Conservation (phyloP, 345 rosid genomes). For the Erucastrum elatum region DNA sequence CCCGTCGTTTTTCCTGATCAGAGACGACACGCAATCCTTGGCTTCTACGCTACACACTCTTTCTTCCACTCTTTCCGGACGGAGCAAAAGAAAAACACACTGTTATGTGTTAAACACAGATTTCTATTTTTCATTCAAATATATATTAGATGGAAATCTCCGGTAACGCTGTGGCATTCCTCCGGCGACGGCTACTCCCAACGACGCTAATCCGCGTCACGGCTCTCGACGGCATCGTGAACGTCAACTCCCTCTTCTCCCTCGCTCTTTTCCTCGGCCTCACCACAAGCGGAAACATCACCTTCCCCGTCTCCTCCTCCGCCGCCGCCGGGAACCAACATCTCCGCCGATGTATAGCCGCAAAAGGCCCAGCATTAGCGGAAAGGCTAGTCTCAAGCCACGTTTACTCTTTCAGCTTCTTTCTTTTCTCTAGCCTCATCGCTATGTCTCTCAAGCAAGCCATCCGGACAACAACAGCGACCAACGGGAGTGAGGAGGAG, state of each 20-base stretch:
- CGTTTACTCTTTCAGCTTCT: slow-evolving; percentile 78
- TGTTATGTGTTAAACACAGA: background rate
- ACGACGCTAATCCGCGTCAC: slow-evolving; percentile 59
- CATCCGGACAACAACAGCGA: slow-evolving; percentile 29
- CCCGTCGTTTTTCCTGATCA: slow-evolving; percentile 12
- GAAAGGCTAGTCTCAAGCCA: slow-evolving; percentile 65
- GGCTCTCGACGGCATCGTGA: slow-evolving; percentile 81
- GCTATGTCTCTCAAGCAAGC: slow-evolving; percentile 75
- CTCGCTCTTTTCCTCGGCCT: slow-evolving; percentile 85
- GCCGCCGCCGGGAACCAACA: slow-evolving; percentile 27
- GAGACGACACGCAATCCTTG: slow-evolving; percentile 19
- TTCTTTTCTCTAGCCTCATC: slow-evolving; percentile 82
- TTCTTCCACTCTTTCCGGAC: background rate
- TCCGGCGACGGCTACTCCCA: slow-evolving; percentile 22
- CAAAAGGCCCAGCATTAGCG: slow-evolving; percentile 39
- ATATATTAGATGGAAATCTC: slow-evolving; percentile 28
- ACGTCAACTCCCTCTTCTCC: slow-evolving; percentile 83
- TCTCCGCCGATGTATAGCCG: slow-evolving; percentile 44
- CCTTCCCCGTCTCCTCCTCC: slow-evolving; percentile 28
- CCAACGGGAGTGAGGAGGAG: slow-evolving; percentile 11
- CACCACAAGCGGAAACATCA: slow-evolving; percentile 36
- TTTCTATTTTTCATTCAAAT: background rate
- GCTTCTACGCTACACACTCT: slow-evolving; percentile 23
- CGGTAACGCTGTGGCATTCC: slow-evolving; percentile 15
- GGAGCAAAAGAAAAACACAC: background rate